Percentiles rank a stretch among this genome's conserved stretches.
These are phyloP conservation scores for Hyphopichia wangnamkhiaoensis DNA, from an alignment of 1,139 yeast species.

Conservation along the genomic window DNA sequence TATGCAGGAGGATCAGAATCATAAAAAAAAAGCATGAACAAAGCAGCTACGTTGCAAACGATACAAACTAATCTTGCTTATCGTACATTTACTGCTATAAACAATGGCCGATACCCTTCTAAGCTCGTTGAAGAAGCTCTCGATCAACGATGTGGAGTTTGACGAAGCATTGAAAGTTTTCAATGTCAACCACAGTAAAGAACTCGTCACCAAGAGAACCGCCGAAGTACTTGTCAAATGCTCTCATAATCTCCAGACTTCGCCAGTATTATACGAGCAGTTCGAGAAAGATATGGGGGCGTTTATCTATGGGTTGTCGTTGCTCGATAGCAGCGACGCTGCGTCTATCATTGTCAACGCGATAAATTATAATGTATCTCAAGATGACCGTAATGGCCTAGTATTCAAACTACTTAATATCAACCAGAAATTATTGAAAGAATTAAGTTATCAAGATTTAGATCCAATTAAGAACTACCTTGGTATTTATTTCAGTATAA, in stretches of 20 bases:
- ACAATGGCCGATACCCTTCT: not conserved
- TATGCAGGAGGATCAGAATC: too few species aligned
- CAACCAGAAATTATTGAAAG: constrained; percentile 14
- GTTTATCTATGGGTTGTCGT: constrained; percentile 19
- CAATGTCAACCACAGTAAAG: constrained; percentile 1
- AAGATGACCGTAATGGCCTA: constrained; percentile 5
- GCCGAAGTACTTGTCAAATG: constrained; percentile 7
- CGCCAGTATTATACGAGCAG: constrained; percentile 16
- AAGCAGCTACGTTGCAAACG: too few species aligned
- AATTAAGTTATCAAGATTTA: constrained; percentile 6
- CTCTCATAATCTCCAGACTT: constrained; percentile 15
- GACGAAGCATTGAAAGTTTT: constrained; percentile 5
- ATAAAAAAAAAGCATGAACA: too few species aligned
- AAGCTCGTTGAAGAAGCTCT: constrained; percentile 1
- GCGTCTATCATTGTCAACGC: constrained; percentile 18
- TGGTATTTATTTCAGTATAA: constrained; percentile 18
- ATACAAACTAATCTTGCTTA: too few species aligned
- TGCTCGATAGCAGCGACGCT: constrained; percentile 15
- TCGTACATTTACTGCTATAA: too few species aligned
- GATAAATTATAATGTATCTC: constrained; percentile 8
- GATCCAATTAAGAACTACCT: constrained; percentile 13
- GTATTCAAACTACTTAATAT: constrained; percentile 14
- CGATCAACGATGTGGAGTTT: constrained; percentile 5
- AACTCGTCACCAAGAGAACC: not conserved
- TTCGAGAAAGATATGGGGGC: constrained; percentile 19